These are phyloP conservation scores for Ustilago shanxiensis DNA, from an alignment of 1,284 basidiomycete species.

Conservation along the genomic window DNA sequence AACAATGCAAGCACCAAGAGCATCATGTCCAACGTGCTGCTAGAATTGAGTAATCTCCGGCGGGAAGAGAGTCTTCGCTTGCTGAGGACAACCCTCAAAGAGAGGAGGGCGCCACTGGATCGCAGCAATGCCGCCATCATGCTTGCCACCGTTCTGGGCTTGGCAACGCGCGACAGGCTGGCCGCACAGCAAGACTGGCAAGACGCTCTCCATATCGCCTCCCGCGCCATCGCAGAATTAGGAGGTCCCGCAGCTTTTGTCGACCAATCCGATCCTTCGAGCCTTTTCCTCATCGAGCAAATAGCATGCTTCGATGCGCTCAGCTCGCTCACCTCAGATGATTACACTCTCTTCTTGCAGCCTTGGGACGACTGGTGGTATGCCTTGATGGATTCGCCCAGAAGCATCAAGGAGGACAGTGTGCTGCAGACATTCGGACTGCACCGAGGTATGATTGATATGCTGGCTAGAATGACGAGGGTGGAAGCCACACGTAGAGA, in stretches of 20 bases:
- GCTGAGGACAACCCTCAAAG: slow-evolving; percentile 39
- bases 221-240: slow-evolving; percentile 44
- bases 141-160: slow-evolving; percentile 47
- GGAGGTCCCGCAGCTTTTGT: slow-evolving; percentile 46
- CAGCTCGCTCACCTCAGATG: slow-evolving; percentile 47
- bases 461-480: slow-evolving; percentile 47
- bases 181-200: slow-evolving; percentile 52
- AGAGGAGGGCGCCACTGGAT: slow-evolving; percentile 31
- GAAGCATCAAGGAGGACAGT: slow-evolving; percentile 47
- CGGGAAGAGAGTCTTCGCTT: slow-evolving; percentile 38
- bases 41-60: slow-evolving; percentile 45
- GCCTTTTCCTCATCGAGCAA: slow-evolving; percentile 51
- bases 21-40: slow-evolving; percentile 41
- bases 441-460: slow-evolving; percentile 49
- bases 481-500: slow-evolving; percentile 45
- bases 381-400: slow-evolving; percentile 42
- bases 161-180: slow-evolving; percentile 40
- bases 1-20: slow-evolving; percentile 14
- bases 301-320: slow-evolving; percentile 49
- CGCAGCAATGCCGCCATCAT: slow-evolving; percentile 42
- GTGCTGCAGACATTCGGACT: slow-evolving; percentile 47
- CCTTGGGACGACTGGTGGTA: slow-evolving; percentile 56
- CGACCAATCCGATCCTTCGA: slow-evolving; percentile 37
- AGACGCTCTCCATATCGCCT: slow-evolving; percentile 40
- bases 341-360: slow-evolving; percentile 46